Conservation (phyloP, 2,329 filamentous ascomycete genomes). For the Colletotrichum lini region DNA sequence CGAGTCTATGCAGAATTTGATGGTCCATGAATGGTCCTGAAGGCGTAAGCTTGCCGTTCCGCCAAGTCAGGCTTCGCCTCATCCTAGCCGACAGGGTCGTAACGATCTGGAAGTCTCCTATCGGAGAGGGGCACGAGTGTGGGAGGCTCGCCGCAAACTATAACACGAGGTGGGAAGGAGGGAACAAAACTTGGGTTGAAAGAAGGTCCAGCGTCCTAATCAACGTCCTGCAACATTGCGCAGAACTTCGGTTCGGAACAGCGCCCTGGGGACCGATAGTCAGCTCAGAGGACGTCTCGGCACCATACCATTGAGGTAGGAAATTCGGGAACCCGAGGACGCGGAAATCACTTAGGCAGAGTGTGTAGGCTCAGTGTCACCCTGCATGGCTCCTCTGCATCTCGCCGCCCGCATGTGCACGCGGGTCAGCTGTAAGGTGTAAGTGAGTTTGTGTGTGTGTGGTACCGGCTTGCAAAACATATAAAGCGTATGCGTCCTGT, state of each 20-base stretch:
- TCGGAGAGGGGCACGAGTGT: constrained; percentile 6
- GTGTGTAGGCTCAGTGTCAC: constrained; percentile 37
- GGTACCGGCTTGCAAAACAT: constrained; percentile 38
- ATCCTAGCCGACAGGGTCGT: constrained; percentile 27
- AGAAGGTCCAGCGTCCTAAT: background rate
- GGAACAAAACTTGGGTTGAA: background rate
- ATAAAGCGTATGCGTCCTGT: constrained; percentile 40
- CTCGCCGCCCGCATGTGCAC: constrained; percentile 39
- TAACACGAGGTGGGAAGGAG: background rate
- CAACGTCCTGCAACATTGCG: background rate
- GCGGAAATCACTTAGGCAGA: constrained; percentile 21
- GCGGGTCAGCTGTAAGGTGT: constrained; percentile 40
- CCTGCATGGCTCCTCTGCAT: constrained; percentile 40
- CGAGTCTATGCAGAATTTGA: background rate
- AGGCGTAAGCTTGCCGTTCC: constrained; percentile 24
- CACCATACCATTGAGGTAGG: constrained; percentile 7
- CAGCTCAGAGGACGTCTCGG: constrained; percentile 7
- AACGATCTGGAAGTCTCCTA: background rate
- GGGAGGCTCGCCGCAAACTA: constrained; percentile 17
- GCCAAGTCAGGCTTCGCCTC: constrained; percentile 38
- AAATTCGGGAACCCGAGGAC: constrained; percentile 13
- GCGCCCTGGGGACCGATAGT: background rate
- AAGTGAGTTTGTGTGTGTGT: constrained; percentile 40
- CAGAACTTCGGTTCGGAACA: background rate
- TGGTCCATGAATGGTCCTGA: constrained; percentile 14